Conservation (phyloP, 176 grass and related monocot genomes). For the Carex littledalei region DNA sequence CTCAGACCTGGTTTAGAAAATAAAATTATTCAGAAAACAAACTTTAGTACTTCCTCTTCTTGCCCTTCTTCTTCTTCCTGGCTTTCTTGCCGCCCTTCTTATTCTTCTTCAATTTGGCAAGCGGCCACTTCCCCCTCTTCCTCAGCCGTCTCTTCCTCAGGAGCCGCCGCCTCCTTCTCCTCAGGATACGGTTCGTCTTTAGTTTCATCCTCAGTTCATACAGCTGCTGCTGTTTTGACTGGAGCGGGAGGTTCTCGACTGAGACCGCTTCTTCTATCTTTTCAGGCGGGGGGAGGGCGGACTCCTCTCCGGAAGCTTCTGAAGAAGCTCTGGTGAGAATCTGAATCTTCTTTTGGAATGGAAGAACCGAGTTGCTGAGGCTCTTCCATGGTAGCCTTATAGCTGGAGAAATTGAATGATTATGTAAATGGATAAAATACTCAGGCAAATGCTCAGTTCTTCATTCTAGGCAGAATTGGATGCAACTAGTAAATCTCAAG, state of each 20-base stretch:
- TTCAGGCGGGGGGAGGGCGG: constrained; percentile 31
- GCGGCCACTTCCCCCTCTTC: constrained; percentile 85
- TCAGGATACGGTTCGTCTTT: constrained; percentile 62
- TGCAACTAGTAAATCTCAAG: not conserved
- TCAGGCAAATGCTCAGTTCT: constrained; percentile 4
- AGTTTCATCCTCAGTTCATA: constrained; percentile 50
- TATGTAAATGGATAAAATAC: not conserved
- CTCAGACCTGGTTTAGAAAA: not conserved
- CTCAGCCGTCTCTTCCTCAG: constrained; percentile 24
- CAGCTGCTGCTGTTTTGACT: constrained; percentile 70
- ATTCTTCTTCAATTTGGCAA: constrained; percentile 87
- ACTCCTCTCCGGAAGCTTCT: constrained; percentile 29
- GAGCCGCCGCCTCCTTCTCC: constrained; percentile 29
- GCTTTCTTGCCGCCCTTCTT: constrained; percentile 51
- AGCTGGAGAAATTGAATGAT: constrained; percentile 34
- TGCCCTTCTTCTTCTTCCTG: constrained; percentile 7
- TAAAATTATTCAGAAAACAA: not conserved
- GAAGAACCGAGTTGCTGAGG: constrained; percentile 10
- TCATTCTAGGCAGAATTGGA: not conserved
- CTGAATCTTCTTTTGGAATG: constrained; percentile 31
- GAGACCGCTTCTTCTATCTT: constrained; percentile 22
- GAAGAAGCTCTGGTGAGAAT: constrained; percentile 38
- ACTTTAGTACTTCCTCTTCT: not conserved
- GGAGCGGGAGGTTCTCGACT: constrained; percentile 53
- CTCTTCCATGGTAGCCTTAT: constrained; percentile 43